Percentiles rank a stretch among this genome's conserved stretches.
phyloP scores from a whole-genome alignment of 306 rosid genomes.

The Medicago arabica region DNA sequence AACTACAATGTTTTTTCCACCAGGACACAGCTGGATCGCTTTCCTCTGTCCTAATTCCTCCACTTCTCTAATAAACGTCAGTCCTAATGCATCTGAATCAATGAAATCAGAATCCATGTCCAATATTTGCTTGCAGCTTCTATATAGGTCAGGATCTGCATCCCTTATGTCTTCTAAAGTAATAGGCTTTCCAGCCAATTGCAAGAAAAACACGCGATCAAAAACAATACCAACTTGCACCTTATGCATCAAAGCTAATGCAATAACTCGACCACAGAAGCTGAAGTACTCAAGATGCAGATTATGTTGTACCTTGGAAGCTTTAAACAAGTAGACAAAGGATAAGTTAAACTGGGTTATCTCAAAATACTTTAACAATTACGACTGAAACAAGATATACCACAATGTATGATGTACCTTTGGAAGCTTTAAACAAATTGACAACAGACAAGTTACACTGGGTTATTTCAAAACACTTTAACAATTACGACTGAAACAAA shows the following conservation, averaged over 20 bases:
- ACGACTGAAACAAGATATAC: conserved; percentile 35
- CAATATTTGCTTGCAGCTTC: conserved; percentile 81
- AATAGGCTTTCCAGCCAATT: conserved; percentile 75
- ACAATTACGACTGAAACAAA: conserved; percentile 33
- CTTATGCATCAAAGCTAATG: conserved; percentile 90
- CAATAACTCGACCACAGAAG: conserved; percentile 89
- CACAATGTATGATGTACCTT: conserved; percentile 59
- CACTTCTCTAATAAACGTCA: conserved; percentile 88
- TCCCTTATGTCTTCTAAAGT: conserved; percentile 77
- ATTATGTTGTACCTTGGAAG: conserved; percentile 73
- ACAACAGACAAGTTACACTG: conserved; percentile 35
- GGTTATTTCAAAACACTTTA: conserved; percentile 22
- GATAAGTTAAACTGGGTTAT: conserved; percentile 37
- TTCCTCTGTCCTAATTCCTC: conserved; percentile 82
- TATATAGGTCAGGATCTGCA: conserved; percentile 79
- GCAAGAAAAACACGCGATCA: conserved; percentile 86
- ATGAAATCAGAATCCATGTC: conserved; percentile 79
- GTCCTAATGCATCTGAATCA: conserved; percentile 89
- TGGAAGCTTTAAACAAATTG: conserved; percentile 72
- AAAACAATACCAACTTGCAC: conserved; percentile 93
- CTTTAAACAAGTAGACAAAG: conserved; percentile 58
- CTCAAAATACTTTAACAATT: conserved; percentile 21
- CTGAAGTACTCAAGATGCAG: conserved; percentile 86
- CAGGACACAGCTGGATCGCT: conserved; percentile 73
- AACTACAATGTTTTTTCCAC: conserved; percentile 70